Evolutionary conservation across 2,329 filamentous ascomycete species (phyloP).

Genomic region (Colletotrichum tamarilloi): DNA sequence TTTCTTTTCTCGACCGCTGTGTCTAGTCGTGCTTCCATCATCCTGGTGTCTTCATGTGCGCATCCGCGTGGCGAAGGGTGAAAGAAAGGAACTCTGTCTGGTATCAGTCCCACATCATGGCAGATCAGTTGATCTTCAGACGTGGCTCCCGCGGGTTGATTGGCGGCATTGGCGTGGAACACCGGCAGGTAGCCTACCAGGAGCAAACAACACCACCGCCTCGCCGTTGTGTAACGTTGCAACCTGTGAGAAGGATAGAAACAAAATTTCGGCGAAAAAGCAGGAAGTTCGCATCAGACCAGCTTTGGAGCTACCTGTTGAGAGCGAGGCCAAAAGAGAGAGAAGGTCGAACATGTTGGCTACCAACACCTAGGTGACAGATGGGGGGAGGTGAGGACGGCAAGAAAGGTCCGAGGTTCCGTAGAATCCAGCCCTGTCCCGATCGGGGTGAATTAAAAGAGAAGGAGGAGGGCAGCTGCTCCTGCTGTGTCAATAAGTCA

Average conservation of each 20-base stretch:
- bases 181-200: neutral
- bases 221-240: neutral
- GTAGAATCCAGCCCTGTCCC: neutral
- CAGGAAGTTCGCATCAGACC: neutral
- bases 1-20: neutral
- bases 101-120: neutral
- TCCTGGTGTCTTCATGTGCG: neutral
- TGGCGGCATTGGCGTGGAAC: neutral
- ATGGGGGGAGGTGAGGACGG: neutral
- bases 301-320: neutral
- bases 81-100: neutral
- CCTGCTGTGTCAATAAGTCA: neutral
- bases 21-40: neutral
- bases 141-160: neutral
- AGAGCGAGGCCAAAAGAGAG: neutral
- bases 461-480: neutral
- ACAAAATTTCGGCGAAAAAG: neutral
- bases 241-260: neutral
- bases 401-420: neutral
- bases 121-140: neutral
- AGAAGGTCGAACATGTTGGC: neutral
- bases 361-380: neutral
- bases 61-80: neutral
- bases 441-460: too few species aligned
- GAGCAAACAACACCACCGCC: slow-evolving; percentile 1